phyloP scores from a whole-genome alignment of 352 stramenopile species.

The Plasmopara viticola region DNA sequence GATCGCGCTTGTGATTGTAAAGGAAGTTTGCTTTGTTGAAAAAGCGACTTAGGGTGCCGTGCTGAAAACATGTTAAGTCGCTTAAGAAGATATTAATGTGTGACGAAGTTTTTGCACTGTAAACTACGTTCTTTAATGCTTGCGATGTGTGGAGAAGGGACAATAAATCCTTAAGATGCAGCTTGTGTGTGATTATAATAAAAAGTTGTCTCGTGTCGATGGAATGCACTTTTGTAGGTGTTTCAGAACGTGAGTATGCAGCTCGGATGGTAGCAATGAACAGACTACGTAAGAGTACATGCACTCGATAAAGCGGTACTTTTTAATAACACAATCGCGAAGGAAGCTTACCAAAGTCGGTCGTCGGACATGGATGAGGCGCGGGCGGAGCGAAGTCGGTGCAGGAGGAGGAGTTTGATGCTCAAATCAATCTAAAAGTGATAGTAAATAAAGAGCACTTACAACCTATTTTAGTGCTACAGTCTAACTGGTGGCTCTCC shows the following conservation, averaged over 20 bases:
- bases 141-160: constrained; percentile 93
- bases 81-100: constrained; percentile 48
- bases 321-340: no score
- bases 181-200: constrained; percentile 93
- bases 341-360: no score
- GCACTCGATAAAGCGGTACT: constrained; percentile 90
- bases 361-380: constrained; percentile 99
- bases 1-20: constrained; percentile 91
- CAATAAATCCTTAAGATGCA: no score
- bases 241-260: constrained; percentile 95
- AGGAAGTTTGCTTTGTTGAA: constrained; percentile 97
- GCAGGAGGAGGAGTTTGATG: no score
- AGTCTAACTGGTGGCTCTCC: no score
- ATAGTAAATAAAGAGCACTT: no score
- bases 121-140: constrained; percentile 95
- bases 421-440: no score
- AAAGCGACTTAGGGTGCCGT: constrained; percentile 93
- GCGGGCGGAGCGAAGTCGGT: constrained; percentile 96
- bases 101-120: constrained; percentile 95
- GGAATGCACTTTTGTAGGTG: constrained; percentile 94
- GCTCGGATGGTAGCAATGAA: constrained; percentile 99
- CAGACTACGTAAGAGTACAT: constrained; percentile 97
- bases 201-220: constrained; percentile 95
- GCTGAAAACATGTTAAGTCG: constrained; percentile 88
- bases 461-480: no score